A percentile compares a stretch with the other conserved stretches of the same genome.
Conservation (phyloP, 2,329 filamentous ascomycete species). For the Cordyceps tenuipes region DNA sequence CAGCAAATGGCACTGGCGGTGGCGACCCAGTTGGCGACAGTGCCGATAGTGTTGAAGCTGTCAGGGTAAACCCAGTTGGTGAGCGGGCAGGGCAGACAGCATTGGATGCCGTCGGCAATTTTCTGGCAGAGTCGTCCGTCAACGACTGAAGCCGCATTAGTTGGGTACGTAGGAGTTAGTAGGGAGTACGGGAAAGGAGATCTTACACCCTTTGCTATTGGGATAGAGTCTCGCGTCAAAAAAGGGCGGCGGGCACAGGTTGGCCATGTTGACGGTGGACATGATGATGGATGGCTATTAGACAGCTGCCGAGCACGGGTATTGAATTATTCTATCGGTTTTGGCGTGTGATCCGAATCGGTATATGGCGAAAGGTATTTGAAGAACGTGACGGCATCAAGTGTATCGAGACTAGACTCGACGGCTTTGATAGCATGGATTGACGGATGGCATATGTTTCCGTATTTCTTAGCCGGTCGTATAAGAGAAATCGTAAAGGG, state of each 20-base stretch:
- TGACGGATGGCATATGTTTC: background rate
- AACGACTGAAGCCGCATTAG: conserved; percentile 37
- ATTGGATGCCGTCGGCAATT: conserved; percentile 45
- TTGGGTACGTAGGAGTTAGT: background rate
- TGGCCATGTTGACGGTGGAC: conserved; percentile 16
- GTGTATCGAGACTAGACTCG: background rate
- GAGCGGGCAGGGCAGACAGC: conserved; percentile 86
- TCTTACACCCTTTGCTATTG: conserved; percentile 57
- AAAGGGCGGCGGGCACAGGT: conserved; percentile 60
- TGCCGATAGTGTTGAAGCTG: conserved; percentile 50
- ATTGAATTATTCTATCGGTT: background rate
- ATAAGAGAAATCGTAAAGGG: background rate
- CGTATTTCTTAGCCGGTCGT: background rate
- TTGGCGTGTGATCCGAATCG: background rate
- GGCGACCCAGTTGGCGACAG: conserved; percentile 73
- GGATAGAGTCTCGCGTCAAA: conserved; percentile 55
- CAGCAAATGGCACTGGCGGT: conserved; percentile 65
- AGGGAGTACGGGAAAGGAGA: background rate
- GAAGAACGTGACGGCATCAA: background rate
- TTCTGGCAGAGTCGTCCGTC: conserved; percentile 47
- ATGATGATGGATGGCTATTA: background rate
- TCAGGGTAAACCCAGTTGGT: conserved; percentile 66
- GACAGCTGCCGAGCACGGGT: background rate
- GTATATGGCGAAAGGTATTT: background rate
- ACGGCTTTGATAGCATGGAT: background rate